Evolutionary conservation across 2,329 filamentous ascomycete species (phyloP).

Genomic region (Bertia moriformis): DNA sequence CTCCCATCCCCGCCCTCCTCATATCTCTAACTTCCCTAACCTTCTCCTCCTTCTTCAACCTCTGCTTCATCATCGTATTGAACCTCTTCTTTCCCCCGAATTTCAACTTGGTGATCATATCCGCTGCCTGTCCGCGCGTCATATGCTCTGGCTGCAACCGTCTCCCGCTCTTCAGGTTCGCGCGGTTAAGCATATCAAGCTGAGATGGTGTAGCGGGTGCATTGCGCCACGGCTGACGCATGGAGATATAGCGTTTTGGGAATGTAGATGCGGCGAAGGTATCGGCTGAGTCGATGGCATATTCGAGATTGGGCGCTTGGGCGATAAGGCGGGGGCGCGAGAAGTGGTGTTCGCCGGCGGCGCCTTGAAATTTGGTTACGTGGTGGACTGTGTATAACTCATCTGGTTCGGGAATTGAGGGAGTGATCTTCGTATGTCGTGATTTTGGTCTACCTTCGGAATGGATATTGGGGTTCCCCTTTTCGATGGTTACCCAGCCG

Average conservation of each 20-base stretch:
- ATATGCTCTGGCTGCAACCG: slow-evolving; percentile 19
- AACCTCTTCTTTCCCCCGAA: slow-evolving; percentile 40
- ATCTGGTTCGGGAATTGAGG: not conserved
- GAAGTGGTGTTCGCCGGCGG: not conserved
- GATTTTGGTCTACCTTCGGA: too few species aligned
- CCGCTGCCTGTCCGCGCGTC: slow-evolving; percentile 42
- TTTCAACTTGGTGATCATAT: slow-evolving; percentile 49
- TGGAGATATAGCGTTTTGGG: not conserved
- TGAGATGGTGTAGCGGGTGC: not conserved
- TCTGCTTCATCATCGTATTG: slow-evolving; percentile 18
- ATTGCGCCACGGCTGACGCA: not conserved
- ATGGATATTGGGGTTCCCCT: not conserved
- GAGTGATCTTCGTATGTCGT: too few species aligned
- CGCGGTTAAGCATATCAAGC: not conserved
- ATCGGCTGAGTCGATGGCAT: not conserved
- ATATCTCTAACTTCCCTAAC: not conserved
- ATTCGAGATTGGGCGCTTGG: not conserved
- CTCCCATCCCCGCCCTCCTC: not conserved
- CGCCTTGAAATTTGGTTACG: not conserved
- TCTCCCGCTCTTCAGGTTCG: not conserved
- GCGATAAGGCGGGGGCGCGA: not conserved
- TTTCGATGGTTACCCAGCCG: slow-evolving; percentile 18
- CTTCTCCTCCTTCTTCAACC: slow-evolving; percentile 3
- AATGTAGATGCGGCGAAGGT: not conserved
- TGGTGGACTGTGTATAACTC: not conserved